Base-by-base conservation (phyloP, 2,329 filamentous ascomycete genomes). In the Coccinonectria pachysandricola region DNA sequence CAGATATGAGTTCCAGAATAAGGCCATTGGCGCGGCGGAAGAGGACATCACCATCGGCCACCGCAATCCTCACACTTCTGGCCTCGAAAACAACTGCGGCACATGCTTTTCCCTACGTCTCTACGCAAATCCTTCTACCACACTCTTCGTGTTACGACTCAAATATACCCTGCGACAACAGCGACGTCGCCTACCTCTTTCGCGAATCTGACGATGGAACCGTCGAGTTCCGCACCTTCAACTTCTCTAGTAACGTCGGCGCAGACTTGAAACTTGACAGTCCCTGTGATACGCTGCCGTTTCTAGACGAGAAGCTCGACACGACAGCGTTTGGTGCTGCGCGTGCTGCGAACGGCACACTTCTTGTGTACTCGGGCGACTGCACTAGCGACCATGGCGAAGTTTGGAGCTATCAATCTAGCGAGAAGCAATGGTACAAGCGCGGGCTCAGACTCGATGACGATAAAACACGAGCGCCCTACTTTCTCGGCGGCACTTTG, bases 321-420 rank as follows among this genome's bases (percentile, higher is more conserved):
- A 60, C 57, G 4, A 65, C 63, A 8, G 64, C 79, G 0, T 91
- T 85, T 44, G 65, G 75, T 6, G 74, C 85, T 0, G 62, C 76
- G 0, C 63, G 86, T 16, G 72, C 80, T 23, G 58, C 68, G 21
- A 65, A 72, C 44, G 84, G 83, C 10, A 71, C 76, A 8, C 66
- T 95, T 15, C 68, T 75, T 3, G 75, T 91, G 2, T 79, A 85
- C 30, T 65, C 77, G 0, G 87, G 88, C 3, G 65, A 79, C 37
- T 95, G 88, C 47, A 57, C 68, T 1, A 55, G 64, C 3, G 60
- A 57, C 4, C 56, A 54, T 19, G 65, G 71, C 8, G 53, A 66
- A 17, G 46, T 92, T 29, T 94, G 84, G 84, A 71, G 60, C 12
- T 87, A 79, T 40, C 30, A 22, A 4, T 16, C 28, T 8, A 22